Evolutionary conservation across 805 yeast species (phyloP), one percentile per base, ranked within the genome.

Genomic region (Starmerella vitae): DNA sequence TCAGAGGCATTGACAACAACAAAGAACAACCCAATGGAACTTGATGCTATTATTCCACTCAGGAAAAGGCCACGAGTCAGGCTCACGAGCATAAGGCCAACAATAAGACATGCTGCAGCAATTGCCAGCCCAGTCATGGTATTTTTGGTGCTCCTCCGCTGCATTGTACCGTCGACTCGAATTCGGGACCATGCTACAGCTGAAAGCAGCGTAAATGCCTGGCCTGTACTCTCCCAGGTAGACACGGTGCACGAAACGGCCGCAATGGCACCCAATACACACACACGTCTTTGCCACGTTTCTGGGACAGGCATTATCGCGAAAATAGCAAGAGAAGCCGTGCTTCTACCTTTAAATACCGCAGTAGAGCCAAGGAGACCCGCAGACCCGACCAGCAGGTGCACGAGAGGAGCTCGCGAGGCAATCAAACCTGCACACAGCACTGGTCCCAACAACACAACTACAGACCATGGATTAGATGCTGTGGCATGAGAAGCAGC

Each of bases 251-350:
- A 5, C 5, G 34, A 17, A 20, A 20, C 15, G 21, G 5, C 10
- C 12, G 15, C 10, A 20, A 31, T 31, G 5, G 20, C 34, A 8
- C 12, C 8, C 25, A 20, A 10, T 4, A 31, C 17, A 24, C 34
- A 31, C 14, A 8, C 30, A 8, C 14, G 10, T 15, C 9, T 14
- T 26, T 20, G 8, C 24, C 10, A 20, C 14, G 13, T 5, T n/a
- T 9, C 15, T n/a, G n/a, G 7, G 7, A 17, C 17, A 6, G n/a
- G 24, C 2, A 54, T 46, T n/a, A 55, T 37, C 3, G 44, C 31
- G 3, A 51, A 35, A 0, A 36, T 25, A 1, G 40, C 32, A 5
- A 32, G 29, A 29, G 17, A 42, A 30, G 27, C 45, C 28, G 36
- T 43, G 44, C 47, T 20, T 19, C 34, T 24, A 12, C 10, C 25